These are phyloP conservation scores for Lentinula boryana DNA, from an alignment of 768 basidiomycete species.

Conservation along the genomic window DNA sequence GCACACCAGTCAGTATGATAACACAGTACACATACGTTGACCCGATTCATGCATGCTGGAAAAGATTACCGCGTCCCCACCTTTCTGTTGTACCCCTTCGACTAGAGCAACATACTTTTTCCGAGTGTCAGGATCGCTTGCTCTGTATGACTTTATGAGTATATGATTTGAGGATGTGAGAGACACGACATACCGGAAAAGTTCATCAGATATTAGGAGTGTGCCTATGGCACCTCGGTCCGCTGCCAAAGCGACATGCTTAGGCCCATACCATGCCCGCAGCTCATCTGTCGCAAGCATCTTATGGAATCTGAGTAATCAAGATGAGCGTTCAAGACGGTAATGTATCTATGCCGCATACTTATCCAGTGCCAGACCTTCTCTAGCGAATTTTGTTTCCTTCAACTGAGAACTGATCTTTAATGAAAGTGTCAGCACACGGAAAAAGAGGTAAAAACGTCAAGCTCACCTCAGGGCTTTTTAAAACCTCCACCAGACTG, in stretches of 20 bases:
- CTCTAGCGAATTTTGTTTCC: constrained; percentile 94
- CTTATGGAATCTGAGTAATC: constrained; percentile 79
- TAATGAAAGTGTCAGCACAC: background rate
- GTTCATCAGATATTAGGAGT: constrained; percentile 88
- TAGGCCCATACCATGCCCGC: constrained; percentile 97
- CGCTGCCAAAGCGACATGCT: constrained; percentile 87
- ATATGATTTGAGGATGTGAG: background rate
- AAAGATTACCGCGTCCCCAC: constrained; percentile 93
- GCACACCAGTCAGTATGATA: background rate
- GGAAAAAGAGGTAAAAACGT: background rate
- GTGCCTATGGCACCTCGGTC: constrained; percentile 93
- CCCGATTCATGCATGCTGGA: constrained; percentile 99
- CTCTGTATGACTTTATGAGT: constrained; percentile 34
- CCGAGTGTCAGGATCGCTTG: constrained; percentile 71
- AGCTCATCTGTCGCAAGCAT: constrained; percentile 94
- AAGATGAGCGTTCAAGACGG: background rate
- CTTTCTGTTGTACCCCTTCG: constrained; percentile 82
- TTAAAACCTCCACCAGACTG: constrained; percentile 87
- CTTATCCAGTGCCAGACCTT: constrained; percentile 90
- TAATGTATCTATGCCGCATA: constrained; percentile 17
- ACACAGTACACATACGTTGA: constrained; percentile 64
- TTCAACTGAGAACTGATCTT: constrained; percentile 75
- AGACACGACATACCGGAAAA: constrained; percentile 65
- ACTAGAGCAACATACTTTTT: constrained; percentile 85
- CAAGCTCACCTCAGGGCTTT: constrained; percentile 80